These are phyloP conservation scores for Tylopilus microsporus DNA, from an alignment of 1,284 basidiomycete species.

Conservation along the genomic window DNA sequence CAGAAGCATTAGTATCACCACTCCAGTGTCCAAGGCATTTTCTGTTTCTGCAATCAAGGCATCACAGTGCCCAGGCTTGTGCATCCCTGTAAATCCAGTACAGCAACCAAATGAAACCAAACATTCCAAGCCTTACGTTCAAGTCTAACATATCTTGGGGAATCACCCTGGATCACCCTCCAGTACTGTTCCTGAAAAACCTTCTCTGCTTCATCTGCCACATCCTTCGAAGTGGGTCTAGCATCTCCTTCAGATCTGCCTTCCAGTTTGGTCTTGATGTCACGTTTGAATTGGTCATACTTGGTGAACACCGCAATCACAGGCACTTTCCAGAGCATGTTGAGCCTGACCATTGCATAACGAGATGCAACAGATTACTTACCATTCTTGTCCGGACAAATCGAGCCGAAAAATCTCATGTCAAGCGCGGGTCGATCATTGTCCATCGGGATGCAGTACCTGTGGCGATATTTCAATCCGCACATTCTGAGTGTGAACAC, in stretches of 20 bases:
- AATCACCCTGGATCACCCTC: not conserved
- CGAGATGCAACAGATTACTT: not conserved
- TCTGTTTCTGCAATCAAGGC: no score
- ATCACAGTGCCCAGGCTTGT: no score
- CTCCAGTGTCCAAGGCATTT: no score
- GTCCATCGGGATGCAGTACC: constrained; percentile 9
- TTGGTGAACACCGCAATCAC: no score
- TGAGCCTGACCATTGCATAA: no score
- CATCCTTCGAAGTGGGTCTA: not conserved
- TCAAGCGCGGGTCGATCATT: not conserved
- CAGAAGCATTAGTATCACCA: no score
- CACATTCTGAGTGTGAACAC: not conserved
- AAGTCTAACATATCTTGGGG: constrained; percentile 1
- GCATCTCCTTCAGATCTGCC: not conserved
- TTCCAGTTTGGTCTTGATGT: not conserved
- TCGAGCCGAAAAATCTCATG: no score
- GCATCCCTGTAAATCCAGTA: no score
- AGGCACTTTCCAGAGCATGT: not conserved
- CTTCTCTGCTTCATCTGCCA: no score
- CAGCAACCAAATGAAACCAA: no score
- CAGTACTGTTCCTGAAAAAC: no score
- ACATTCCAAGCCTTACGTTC: not conserved
- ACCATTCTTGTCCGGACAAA: not conserved
- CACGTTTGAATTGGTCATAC: constrained; percentile 1
- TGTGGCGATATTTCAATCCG: not conserved